Base-by-base conservation (phyloP, 1,284 basidiomycete genomes). In the Marasmius tenuissimus region DNA sequence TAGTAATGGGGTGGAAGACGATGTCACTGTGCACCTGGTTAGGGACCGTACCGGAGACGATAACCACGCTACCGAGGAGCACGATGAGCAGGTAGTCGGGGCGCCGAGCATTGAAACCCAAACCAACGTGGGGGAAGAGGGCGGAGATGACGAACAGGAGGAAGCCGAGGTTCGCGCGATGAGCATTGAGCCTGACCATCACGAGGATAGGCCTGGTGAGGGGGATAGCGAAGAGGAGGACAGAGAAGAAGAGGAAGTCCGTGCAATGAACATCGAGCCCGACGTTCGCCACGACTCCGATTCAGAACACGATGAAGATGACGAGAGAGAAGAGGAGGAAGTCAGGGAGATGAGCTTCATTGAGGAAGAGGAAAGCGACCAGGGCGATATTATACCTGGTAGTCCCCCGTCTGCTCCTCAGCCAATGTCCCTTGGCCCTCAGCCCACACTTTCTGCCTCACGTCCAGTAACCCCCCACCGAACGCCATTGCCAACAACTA, bases 241-340 rank as follows among this genome's bases (percentile, higher is more conserved):
- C 11, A 40, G 48, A n/a, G 54, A 47, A 33, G 66, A 65, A 14
- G 63, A 63, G 50, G 50, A 64, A 63, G 66, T 63, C 34, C 60
- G 48, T 3, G 63, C 63, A 18, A 62, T 65, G 58, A 65, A 67
- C 34, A 42, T 57, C 14, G 61, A 55, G 27, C 55, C 57, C n/a
- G 61, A 38, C 16, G 33, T 40, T 22, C 56, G 42, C 59, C 63
- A 65, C 39, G 65, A 63, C 33, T 57, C 62, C 12, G 63, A 38
- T 55, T 57, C 64, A 48, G 60, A 54, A 12, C 22, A 55, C 42
- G 61, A 62, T 9, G 59, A 61, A 16, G 49, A 56, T 1, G 68
- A 75, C 3, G 74, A 74, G 8, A 74, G 76, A 33, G 74, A 77
- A 42, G 74, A 73, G 47, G 70, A 65, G 3, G 69, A 79, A 59